Evolutionary conservation across 163 green algal genomes (phyloP), one percentile per base, ranked within the genome.

Genomic region (Scenedesmus sp.): DNA sequence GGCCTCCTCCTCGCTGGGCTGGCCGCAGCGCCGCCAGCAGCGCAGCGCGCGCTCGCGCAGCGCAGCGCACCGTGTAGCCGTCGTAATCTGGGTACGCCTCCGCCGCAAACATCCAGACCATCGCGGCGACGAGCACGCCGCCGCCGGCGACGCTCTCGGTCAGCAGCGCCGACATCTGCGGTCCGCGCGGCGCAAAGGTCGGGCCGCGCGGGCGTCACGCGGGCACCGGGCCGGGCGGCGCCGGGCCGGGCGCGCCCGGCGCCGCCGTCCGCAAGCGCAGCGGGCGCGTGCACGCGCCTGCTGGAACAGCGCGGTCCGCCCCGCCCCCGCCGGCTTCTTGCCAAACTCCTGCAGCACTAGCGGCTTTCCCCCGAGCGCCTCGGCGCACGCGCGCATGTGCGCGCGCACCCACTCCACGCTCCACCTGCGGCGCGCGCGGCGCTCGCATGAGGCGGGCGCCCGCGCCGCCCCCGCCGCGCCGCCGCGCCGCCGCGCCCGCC

Each of bases 291-390:
- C 39, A 10, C 39, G 39, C 39, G 39, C 39, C 7, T 47, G 7
- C 22, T 26, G 13, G 29, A 80, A 72, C 58, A 80, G 45, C 20
- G 4, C 3, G 15, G 60, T 48, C 44, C 72, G 67, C 18, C 45
- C 72, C 5, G 28, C 13, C 5, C 63, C 69, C 29, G 18, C 47
- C 14, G 74, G 70, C 50, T 81, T 84, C 60, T 72, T 78, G 28
- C 79, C 79, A 75, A 85, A 85, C 63, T 85, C 79, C 50, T 85
- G 71, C 62, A 85, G 50, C 62, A 71, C 42, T 50, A 85, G 67
- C 34, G 79, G 79, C 70, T 85, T 85, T 1, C 70, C 60, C 3
- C 60, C 28, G 42, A 82, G 53, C 17, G 53, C 33, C 33, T 50
- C 13, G 24, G 18, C 20, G 48, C 58, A 71, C 10, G 60, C 73